Evolutionary conservation across 495 filamentous ascomycete species (phyloP).

Genomic region (Emericellopsis terricola): DNA sequence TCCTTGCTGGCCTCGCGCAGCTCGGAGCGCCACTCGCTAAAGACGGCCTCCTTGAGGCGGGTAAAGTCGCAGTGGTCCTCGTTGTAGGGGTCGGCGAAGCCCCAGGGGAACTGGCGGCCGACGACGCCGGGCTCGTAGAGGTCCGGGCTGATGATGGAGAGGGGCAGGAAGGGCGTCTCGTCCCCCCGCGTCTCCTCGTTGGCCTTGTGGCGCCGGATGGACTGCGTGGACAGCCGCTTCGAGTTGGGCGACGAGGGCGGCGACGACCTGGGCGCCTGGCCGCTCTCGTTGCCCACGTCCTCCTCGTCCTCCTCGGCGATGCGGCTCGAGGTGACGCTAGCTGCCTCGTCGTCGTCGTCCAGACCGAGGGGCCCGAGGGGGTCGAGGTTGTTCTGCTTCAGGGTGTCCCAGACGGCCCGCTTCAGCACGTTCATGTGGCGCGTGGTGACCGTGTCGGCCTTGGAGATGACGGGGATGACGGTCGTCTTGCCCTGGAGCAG

Average conservation of each 20-base stretch:
- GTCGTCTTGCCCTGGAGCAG: constrained; percentile 88
- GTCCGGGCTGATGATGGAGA: constrained; percentile 90
- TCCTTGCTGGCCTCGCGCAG: constrained; percentile 83
- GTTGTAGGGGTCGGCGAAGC: constrained; percentile 85
- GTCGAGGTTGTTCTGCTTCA: constrained; percentile 75
- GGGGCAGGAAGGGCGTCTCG: constrained; percentile 47
- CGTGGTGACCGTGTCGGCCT: constrained; percentile 88
- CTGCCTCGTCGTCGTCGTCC: constrained; percentile 51
- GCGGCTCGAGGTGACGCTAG: constrained; percentile 28
- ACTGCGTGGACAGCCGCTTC: constrained; percentile 29
- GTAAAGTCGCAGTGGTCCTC: constrained; percentile 84
- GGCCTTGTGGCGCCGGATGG: constrained; percentile 24
- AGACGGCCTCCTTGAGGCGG: constrained; percentile 79
- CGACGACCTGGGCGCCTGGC: constrained; percentile 13
- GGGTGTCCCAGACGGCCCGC: constrained; percentile 71
- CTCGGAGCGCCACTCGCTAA: constrained; percentile 82
- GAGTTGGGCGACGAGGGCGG: constrained; percentile 15
- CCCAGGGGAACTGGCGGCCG: constrained; percentile 87
- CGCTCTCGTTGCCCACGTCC: constrained; percentile 19
- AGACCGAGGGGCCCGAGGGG: constrained; percentile 73
- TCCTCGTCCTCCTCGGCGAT: constrained; percentile 44
- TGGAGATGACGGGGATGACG: constrained; percentile 88
- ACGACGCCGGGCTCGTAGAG: constrained; percentile 61
- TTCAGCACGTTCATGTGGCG: constrained; percentile 89
- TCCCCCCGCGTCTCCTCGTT: constrained; percentile 16